A percentile compares a stretch with the other conserved stretches of the same genome.
These are phyloP conservation scores for Aspergillus asperescens DNA, from an alignment of 495 filamentous ascomycete genomes.

Conservation along the genomic window DNA sequence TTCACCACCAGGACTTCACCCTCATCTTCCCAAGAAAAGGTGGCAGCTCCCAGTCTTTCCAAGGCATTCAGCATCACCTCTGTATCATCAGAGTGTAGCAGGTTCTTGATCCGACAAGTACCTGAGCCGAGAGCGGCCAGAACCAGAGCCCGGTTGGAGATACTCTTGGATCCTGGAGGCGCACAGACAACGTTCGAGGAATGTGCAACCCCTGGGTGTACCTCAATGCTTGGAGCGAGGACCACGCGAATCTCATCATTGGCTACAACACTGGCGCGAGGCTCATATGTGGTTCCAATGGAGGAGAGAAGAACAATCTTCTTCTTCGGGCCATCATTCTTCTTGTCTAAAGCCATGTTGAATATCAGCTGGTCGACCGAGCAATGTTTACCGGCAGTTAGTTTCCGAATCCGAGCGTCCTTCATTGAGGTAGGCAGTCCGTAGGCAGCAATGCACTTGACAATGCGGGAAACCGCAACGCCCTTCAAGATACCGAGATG, in stretches of 20 bases:
- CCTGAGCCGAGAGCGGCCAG: constrained; percentile 88
- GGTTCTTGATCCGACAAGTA: constrained; percentile 79
- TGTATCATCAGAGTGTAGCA: constrained; percentile 94
- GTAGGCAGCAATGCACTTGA: constrained; percentile 91
- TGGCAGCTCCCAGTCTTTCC: constrained; percentile 75
- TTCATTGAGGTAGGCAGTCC: constrained; percentile 81
- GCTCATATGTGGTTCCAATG: constrained; percentile 84
- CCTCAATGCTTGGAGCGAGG: constrained; percentile 71
- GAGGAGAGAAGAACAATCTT: constrained; percentile 92
- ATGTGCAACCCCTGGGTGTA: constrained; percentile 62
- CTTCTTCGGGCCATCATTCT: constrained; percentile 93
- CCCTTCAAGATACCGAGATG: constrained; percentile 84
- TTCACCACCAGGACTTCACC: constrained; percentile 84
- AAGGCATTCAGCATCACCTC: constrained; percentile 94
- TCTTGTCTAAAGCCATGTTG: constrained; percentile 98
- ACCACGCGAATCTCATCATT: constrained; percentile 82
- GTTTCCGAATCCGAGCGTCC: constrained; percentile 76
- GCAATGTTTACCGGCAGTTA: constrained; percentile 83
- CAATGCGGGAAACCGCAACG: constrained; percentile 80
- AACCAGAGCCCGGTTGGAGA: constrained; percentile 91
- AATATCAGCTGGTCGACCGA: constrained; percentile 81
- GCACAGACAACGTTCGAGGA: constrained; percentile 65
- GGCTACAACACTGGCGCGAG: constrained; percentile 77
- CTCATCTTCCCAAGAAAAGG: constrained; percentile 89
- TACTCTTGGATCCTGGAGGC: constrained; percentile 94